Base-by-base conservation (phyloP, 2,329 filamentous ascomycete genomes). In the Ceratocystis huliohia region DNA sequence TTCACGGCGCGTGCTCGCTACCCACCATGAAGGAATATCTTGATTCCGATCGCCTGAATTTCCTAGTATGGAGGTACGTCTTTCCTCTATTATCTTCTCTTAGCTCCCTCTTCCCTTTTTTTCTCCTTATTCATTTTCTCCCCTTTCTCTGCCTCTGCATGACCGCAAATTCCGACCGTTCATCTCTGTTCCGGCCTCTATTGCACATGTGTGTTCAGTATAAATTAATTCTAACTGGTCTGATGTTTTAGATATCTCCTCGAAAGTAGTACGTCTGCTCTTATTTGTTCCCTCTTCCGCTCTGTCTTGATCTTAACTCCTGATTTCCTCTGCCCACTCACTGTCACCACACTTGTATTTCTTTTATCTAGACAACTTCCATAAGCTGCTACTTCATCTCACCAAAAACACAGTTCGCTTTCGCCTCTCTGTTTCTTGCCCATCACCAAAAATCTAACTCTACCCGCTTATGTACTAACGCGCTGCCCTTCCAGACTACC, bases 61-160 rank as follows among this genome's bases (percentile, higher is more conserved):
- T 84, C 80, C 80, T 87, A 75, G 80, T 87, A 74, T 87, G 84
- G 84, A 85, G 83, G 84, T 87, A 80, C 76, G 84, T 81, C 37
- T 64, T 33, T 48, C 37, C 37, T 41, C 37, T 67, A 64, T 61
- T 64, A 53, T 62, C 69, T 65, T 68, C 66, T 65, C 33, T 62
- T 68, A 53, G 20, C 37, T 44, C 57, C 41, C 37, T 46, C 20
- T 64, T 28, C 41, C 66, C 17, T 67, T 66, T 25, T 25, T 25
- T 25, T 25, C 22, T 25, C 22, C 22, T 25, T 25, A 1, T 65
- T 65, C 61, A 65, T 17, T 41, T 50, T 41, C n/a, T 50, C 20
- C 2, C 13, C 41, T 48, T 46, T 59, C 37, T 25, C 45, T 45
- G 2, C 33, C 64, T 28, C 33, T 46, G 59, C 30, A 37, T 61